Base-by-base conservation (phyloP, 2,329 filamentous ascomycete genomes). In the Cordyceps cateniannulata region DNA sequence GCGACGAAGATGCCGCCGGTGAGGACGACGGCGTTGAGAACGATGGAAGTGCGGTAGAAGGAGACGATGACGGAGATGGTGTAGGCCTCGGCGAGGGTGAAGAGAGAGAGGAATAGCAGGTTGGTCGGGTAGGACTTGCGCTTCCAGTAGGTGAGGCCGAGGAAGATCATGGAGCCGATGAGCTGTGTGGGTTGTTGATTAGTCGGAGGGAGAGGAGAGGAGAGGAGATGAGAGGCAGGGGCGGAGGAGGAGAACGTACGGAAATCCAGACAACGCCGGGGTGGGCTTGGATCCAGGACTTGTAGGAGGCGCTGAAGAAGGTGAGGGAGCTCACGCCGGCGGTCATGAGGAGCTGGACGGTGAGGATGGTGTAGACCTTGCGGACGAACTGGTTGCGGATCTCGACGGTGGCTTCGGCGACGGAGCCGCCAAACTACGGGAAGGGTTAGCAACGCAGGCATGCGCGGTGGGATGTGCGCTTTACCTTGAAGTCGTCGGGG, bases 351-450 rank as follows among this genome's bases (percentile, higher is more conserved):
- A 99, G 86, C 75, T 99, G 95, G 56, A 91, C 86, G n/a, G 95
- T 96, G 77, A 99, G 82, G 75, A 99, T 99, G 62, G 92, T 89
- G 78, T 99, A 99, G 72, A 99, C 95, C 81, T 98, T 98, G 76
- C 93, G 88, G 69, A 96, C 83, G 75, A 97, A 99, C 76, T 95
- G 90, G 86, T 97, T 96, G 68, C 93, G 90, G 72, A 99, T 96
- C 70, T 96, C 92, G 71, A 98, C 81, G 22, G 93, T 96, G 51
- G 91, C 93, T 79, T 98, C 95, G 66, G 93, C 88, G 62, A 98
- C 93, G 20, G 88, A 91, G 64, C 92, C 93, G 68, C 93, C 95
- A 71, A 96, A 98, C 90, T 91, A 14, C 32, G 1, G 5, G 14
- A 8, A 2, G 3, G 7, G 16, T 20, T 22, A 0, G 27, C 12